Evolutionary conservation across 2,329 filamentous ascomycete genomes (phyloP).

Genomic region (Alternaria sp.): DNA sequence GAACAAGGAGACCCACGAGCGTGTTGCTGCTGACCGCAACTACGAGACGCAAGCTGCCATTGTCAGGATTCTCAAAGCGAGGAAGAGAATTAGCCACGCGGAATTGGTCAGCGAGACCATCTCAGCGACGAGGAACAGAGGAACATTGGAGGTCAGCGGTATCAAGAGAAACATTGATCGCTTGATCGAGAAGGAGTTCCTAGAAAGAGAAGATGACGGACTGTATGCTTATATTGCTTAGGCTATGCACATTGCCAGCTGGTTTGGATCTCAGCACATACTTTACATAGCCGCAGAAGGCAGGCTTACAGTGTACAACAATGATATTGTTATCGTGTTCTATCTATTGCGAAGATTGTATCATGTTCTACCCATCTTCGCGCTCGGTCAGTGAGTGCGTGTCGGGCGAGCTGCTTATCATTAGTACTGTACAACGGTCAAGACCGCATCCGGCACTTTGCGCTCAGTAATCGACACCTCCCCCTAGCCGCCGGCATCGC

Average conservation of each 20-base stretch:
- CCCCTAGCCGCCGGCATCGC: neutral
- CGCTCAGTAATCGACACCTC: neutral
- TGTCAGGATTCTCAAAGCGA: constrained; percentile 94
- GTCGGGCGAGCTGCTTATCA: neutral
- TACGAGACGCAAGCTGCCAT: constrained; percentile 98
- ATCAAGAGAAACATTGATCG: constrained; percentile 99
- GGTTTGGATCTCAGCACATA: neutral
- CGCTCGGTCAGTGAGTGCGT: neutral
- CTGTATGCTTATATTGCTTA: constrained; percentile 57
- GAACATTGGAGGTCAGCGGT: constrained; percentile 81
- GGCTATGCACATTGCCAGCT: neutral
- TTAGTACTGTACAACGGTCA: neutral
- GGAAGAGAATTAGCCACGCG: constrained; percentile 85
- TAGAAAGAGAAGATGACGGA: constrained; percentile 48
- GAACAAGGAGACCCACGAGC: constrained; percentile 91
- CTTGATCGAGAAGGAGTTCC: constrained; percentile 58
- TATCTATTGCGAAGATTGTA: neutral
- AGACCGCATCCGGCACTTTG: neutral
- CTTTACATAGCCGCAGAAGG: neutral
- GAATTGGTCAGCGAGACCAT: constrained; percentile 93
- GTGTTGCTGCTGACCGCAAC: constrained; percentile 85
- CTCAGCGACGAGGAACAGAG: constrained; percentile 83
- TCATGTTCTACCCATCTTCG: neutral
- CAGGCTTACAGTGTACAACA: neutral
- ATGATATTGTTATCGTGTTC: neutral